Base-by-base conservation (phyloP, 169 alveolate genomes). In the Neospora caninum region DNA sequence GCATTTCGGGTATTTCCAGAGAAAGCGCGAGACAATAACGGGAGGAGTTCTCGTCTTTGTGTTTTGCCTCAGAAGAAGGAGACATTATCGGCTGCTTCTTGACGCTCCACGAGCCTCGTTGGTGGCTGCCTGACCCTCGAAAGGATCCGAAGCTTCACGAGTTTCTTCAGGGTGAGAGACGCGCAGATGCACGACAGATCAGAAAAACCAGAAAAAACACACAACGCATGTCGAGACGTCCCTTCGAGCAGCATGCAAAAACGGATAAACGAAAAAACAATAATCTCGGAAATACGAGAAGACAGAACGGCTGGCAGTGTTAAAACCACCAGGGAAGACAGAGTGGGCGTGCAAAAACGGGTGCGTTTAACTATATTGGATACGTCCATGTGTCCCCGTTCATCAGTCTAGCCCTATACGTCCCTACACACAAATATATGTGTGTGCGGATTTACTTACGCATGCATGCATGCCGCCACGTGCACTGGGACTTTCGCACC, bases 121-220 rank as follows among this genome's bases (percentile, higher is more conserved):
- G 92, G 95, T 94, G 96, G 94, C 94, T 96, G 82, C 92, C 94
- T 45, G 98, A 97, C 92, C 98, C 98, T 64, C 94, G 98, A 53
- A 96, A 93, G 58, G 98, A 97, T 93, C 94, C 92, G 86, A 97
- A 96, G 93, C 95, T 97, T 43, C 96, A 96, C 92, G 98, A 96
- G 88, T 96, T 92, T 93, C 95, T 97, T 67, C 97, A 97, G 91
- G 96, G 97, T 95, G 31, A 31, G 92, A 13, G 13, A 4, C 58
- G 58, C 58, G n/a, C 38, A 70, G 18, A 64, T 20, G 73, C 73
- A 18, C 73, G 27, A 64, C n/a, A 64, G 73, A 64, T 20, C 18
- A 64, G 73, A 64, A 18, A 64, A 64, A 64, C 73, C 73, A 69
- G 39, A 69, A 69, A 69, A 69, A 69, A 69, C 42, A 6, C 4